phyloP scores from a whole-genome alignment of 2,329 filamentous ascomycete genomes.

The Hymenoscyphus fructigenus region DNA sequence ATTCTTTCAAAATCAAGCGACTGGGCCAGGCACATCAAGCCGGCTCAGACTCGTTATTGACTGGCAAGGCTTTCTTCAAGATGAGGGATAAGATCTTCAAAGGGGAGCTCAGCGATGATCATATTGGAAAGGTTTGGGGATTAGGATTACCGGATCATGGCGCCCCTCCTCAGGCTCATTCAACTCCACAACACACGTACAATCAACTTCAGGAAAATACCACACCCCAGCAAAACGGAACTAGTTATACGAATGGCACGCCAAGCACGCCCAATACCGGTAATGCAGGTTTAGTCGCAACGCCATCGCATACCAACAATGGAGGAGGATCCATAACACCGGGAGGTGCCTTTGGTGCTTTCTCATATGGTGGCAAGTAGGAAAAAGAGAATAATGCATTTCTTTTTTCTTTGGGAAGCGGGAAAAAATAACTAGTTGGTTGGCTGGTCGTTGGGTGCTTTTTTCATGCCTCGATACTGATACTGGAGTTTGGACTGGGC shows the following conservation, averaged over 20 bases:
- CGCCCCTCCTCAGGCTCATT: conserved; percentile 42
- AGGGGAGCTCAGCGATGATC: conserved; percentile 75
- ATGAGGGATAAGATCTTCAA: conserved; percentile 87
- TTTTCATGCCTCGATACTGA: background rate
- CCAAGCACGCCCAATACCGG: conserved; percentile 71
- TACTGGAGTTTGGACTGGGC: conserved; percentile 8
- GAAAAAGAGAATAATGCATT: background rate
- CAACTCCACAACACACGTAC: conserved; percentile 42
- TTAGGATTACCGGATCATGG: conserved; percentile 68
- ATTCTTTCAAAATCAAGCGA: conserved; percentile 87
- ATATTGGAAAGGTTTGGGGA: conserved; percentile 90
- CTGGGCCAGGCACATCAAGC: conserved; percentile 88
- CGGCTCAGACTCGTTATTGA: conserved; percentile 89
- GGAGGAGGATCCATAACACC: conserved; percentile 71
- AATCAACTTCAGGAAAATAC: conserved; percentile 44
- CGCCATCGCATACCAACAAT: conserved; percentile 56
- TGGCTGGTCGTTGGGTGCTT: conserved; percentile 17
- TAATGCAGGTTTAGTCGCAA: conserved; percentile 48
- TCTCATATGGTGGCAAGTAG: background rate
- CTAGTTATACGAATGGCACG: conserved; percentile 49
- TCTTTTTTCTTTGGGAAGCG: conserved; percentile 11
- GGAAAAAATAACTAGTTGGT: conserved; percentile 17
- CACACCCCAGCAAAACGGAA: conserved; percentile 55
- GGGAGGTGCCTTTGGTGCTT: conserved; percentile 70
- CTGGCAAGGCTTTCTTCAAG: conserved; percentile 92